A percentile compares a stretch with the other conserved stretches of the same genome.
phyloP scores from a whole-genome alignment of 1,139 yeast genomes.

The Scheffersomyces titani region DNA sequence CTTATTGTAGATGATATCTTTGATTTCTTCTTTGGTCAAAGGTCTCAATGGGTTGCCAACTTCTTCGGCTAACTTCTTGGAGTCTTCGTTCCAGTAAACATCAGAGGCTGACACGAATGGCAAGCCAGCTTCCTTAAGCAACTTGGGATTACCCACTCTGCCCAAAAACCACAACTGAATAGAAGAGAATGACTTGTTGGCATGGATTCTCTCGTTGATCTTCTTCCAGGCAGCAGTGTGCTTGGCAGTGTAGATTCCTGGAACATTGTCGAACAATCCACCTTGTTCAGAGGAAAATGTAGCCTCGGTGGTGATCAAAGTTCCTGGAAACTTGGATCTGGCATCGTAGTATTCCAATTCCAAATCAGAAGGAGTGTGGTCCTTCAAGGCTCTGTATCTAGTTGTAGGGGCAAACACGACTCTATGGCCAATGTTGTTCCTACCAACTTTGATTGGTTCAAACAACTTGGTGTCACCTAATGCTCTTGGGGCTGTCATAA shows the following conservation, averaged over 20 bases:
- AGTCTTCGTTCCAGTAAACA: slow-evolving; percentile 19
- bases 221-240: slow-evolving; percentile 54
- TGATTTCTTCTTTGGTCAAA: slow-evolving; percentile 46
- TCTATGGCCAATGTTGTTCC: slow-evolving; percentile 11
- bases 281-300: slow-evolving; percentile 7
- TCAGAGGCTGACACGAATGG: slow-evolving; percentile 25
- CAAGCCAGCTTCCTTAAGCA: slow-evolving; percentile 12
- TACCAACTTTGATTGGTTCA: slow-evolving; percentile 17
- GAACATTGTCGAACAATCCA: slow-evolving; percentile 46
- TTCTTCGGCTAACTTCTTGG: slow-evolving; percentile 27
- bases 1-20: slow-evolving; percentile 31
- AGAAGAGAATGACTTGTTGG: slow-evolving; percentile 50
- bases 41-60: slow-evolving; percentile 37
- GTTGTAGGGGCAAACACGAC: slow-evolving; percentile 18
- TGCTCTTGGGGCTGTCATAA: slow-evolving; percentile 4
- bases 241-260: slow-evolving; percentile 54
- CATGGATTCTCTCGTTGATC: slow-evolving; percentile 52
- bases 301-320: slow-evolving; percentile 15
- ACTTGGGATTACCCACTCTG: slow-evolving; percentile 13
- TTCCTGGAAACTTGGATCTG: slow-evolving; percentile 13
- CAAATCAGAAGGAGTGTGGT: slow-evolving; percentile 14
- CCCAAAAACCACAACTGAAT: slow-evolving; percentile 47
- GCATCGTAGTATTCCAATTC: slow-evolving; percentile 13
- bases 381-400: slow-evolving; percentile 12
- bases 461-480: slow-evolving; percentile 30